Base-by-base conservation (phyloP, 2,329 filamentous ascomycete species). In the Venturia aucupariae region DNA sequence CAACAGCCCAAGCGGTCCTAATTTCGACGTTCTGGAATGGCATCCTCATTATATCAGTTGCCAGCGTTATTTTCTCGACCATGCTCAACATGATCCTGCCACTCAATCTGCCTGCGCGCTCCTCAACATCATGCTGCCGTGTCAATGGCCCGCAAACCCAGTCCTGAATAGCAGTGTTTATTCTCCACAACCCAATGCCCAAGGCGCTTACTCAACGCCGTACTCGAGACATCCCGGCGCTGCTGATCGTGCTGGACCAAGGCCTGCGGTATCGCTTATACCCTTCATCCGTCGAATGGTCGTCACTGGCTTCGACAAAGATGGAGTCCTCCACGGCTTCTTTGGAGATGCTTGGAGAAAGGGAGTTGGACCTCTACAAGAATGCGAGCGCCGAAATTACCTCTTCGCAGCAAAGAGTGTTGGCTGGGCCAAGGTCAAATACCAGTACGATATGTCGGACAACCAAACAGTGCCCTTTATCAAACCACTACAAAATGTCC, bases 371-470 rank as follows among this genome's bases (percentile, higher is more conserved):
- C 85, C 87, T 13, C 80, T 97, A 66, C 90, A 96, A 72, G 90
- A 97, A 74, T 87, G 89, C 68, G 94, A 99, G 76, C 84, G 94
- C 62, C 85, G 91, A 64, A 99, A 99, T 74, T 99, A 94, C 73
- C 83, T 99, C 41, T 97, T 97, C 73, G 90, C 93, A 0, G 90
- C 92, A 15, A 99, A 97, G 79, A 94, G 90, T 72, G 89, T 90
- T 32, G 90, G 86, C 61, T 97, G 94, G 93, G 82, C 91, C 24
- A 86, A 85, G 62, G 92, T 96, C 71, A 97, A 97, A 78, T 84
- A 86, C 65, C 87, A 90, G 69, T 99, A 97, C 76, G 94, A 97
- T 74, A 91, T 93, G 81, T 84, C 83, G 1, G 86, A 87, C 3
- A 84, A 91, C 64, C 92, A 97, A 78, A 89, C 85, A 2, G 85